phyloP scores from a whole-genome alignment of 2,329 filamentous ascomycete species.

The Dryadomyces quercivorus region DNA sequence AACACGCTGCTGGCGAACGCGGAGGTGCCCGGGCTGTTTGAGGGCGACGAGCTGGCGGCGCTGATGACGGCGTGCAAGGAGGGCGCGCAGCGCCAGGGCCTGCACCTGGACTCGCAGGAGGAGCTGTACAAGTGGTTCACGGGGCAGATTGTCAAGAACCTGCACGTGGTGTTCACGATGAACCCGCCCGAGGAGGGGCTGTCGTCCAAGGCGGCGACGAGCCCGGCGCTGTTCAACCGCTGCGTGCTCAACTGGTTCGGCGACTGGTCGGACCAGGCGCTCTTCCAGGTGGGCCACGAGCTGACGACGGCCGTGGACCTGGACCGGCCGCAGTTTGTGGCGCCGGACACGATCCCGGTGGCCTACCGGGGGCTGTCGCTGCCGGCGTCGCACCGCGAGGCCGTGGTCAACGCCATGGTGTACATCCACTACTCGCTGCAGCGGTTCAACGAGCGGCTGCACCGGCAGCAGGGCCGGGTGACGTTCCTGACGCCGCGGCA shows the following conservation, averaged over 20 bases:
- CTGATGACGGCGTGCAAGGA: conserved; percentile 99
- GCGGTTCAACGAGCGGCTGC: conserved; percentile 74
- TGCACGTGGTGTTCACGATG: conserved; percentile 99
- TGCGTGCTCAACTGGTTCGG: conserved; percentile 99
- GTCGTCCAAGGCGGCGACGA: conserved; percentile 92
- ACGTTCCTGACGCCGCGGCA: conserved; percentile 94
- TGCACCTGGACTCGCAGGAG: conserved; percentile 92
- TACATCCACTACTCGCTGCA: conserved; percentile 95
- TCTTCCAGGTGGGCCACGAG: conserved; percentile 95
- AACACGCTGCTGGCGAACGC: conserved; percentile 97
- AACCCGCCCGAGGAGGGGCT: conserved; percentile 94
- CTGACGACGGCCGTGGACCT: conserved; percentile 94
- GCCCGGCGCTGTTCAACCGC: conserved; percentile 96
- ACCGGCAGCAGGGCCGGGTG: conserved; percentile 82
- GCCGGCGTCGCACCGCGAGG: conserved; percentile 80
- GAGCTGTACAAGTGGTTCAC: conserved; percentile 99
- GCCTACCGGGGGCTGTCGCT: conserved; percentile 77
- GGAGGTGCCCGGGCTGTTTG: conserved; percentile 97
- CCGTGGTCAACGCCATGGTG: conserved; percentile 96
- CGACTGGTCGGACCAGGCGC: conserved; percentile 97
- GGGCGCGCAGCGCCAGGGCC: conserved; percentile 87
- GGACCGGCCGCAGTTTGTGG: conserved; percentile 72
- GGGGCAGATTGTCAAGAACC: conserved; percentile 95
- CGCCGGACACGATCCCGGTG: conserved; percentile 84
- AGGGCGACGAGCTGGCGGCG: conserved; percentile 97